Evolutionary conservation across 352 stramenopile species (phyloP).

Genomic region (Globisporangium okanoganense): DNA sequence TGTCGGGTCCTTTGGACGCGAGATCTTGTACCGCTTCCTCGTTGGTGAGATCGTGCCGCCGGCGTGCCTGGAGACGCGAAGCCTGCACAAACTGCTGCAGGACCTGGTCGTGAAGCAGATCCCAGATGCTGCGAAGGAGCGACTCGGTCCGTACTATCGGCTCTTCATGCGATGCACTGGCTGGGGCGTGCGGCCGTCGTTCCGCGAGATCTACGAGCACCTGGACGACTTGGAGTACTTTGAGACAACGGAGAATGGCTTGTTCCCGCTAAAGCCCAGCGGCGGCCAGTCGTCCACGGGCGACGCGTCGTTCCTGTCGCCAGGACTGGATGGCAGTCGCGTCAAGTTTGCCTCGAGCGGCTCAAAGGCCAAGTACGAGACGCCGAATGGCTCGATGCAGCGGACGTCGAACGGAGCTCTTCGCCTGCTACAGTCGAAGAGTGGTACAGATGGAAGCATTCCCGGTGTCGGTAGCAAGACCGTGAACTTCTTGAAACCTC

Average conservation of each 20-base stretch:
- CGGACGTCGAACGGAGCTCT: slow-evolving; percentile 26
- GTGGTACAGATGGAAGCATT: slow-evolving; percentile 25
- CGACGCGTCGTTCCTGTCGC: slow-evolving; percentile 53
- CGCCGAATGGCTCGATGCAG: slow-evolving; percentile 27
- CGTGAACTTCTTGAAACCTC: slow-evolving; percentile 80
- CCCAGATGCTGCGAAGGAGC: slow-evolving; percentile 44
- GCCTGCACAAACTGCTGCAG: slow-evolving; percentile 69
- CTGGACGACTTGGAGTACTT: slow-evolving; percentile 78
- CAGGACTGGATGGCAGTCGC: slow-evolving; percentile 29
- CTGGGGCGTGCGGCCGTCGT: slow-evolving; percentile 76
- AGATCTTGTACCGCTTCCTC: slow-evolving; percentile 76
- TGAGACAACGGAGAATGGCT: slow-evolving; percentile 65
- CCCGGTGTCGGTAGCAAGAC: slow-evolving; percentile 32
- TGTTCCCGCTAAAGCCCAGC: slow-evolving; percentile 72
- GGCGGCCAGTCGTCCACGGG: slow-evolving; percentile 1
- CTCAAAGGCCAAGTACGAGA: slow-evolving; percentile 60
- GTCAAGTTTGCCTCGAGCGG: slow-evolving; percentile 38
- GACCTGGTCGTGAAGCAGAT: slow-evolving; percentile 70
- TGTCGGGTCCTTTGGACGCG: slow-evolving; percentile 68
- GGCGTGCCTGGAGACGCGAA: slow-evolving; percentile 65
- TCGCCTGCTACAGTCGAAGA: slow-evolving; percentile 48
- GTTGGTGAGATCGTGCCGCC: slow-evolving; percentile 78
- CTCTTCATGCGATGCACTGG: slow-evolving; percentile 72
- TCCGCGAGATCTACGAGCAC: slow-evolving; percentile 78
- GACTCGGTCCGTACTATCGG: slow-evolving; percentile 60